These are phyloP conservation scores for Thelonectria rubi DNA, from an alignment of 2,329 filamentous ascomycete species.

Conservation along the genomic window DNA sequence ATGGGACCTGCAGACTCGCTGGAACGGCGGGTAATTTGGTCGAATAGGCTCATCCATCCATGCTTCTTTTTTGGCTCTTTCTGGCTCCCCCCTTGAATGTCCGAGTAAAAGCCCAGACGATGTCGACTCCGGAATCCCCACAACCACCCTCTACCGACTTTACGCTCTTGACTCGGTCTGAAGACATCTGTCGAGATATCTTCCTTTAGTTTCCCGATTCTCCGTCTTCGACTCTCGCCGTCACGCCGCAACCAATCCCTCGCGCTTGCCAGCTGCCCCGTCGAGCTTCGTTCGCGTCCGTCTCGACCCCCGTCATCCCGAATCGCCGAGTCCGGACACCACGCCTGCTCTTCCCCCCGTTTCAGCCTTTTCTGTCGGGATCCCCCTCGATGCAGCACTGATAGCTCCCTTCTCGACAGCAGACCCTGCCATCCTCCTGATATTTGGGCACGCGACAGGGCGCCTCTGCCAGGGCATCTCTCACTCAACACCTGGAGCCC, in stretches of 20 bases:
- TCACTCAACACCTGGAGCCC: slow-evolving; percentile 39
- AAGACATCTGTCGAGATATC: slow-evolving; percentile 18
- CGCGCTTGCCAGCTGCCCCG: slow-evolving; percentile 4
- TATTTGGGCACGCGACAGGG: slow-evolving; percentile 31
- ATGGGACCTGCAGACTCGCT: slow-evolving; percentile 12
- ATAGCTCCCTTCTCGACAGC: slow-evolving; percentile 28
- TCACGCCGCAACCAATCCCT: slow-evolving; percentile 8
- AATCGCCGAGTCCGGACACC: slow-evolving; percentile 16
- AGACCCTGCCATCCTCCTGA: slow-evolving; percentile 23
- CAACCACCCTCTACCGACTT: slow-evolving; percentile 31
- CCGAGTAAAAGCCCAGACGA: slow-evolving; percentile 27
- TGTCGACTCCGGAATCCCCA: slow-evolving; percentile 31
- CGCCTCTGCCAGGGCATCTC: slow-evolving; percentile 35
- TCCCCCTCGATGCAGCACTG: slow-evolving; percentile 42
- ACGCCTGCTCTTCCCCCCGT: slow-evolving; percentile 25
- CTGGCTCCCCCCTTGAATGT: slow-evolving; percentile 37
- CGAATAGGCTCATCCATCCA: slow-evolving; percentile 24
- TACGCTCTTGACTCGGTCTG: slow-evolving; percentile 19
- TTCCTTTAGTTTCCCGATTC: slow-evolving; percentile 21
- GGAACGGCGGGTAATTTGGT: slow-evolving; percentile 29
- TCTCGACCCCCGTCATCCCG: slow-evolving; percentile 17
- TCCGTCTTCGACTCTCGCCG: slow-evolving; percentile 6
- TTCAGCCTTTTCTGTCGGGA: slow-evolving; percentile 30
- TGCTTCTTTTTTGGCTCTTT: slow-evolving; percentile 3
- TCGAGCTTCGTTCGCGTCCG: neutral